Evolutionary conservation across 768 basidiomycete species (phyloP).

Genomic region (Macrolepiota dolichaula): DNA sequence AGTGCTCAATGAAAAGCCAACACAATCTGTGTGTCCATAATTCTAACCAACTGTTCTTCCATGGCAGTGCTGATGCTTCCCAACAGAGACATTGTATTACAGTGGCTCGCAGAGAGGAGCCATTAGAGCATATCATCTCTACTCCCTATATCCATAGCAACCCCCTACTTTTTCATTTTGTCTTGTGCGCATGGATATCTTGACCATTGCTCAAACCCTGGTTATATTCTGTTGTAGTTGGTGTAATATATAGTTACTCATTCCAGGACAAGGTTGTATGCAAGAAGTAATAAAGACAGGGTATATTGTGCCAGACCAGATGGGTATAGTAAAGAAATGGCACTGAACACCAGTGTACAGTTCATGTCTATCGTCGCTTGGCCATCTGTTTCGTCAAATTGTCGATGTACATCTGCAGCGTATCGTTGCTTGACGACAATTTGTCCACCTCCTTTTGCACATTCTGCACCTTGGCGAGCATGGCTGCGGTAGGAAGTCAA

Average conservation of each 20-base stretch:
- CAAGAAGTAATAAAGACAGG: not conserved
- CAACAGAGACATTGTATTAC: constrained; percentile 75
- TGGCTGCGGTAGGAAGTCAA: constrained; percentile 36
- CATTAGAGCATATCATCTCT: constrained; percentile 40
- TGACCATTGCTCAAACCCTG: not conserved
- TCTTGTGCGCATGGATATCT: not conserved
- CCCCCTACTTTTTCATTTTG: not conserved
- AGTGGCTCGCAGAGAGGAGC: constrained; percentile 80
- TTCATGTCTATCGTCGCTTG: constrained; percentile 49
- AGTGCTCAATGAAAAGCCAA: constrained; percentile 97
- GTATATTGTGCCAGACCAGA: not conserved
- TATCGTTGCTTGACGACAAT: constrained; percentile 74
- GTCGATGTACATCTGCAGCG: constrained; percentile 86
- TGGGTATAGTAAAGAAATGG: not conserved
- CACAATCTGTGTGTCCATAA: constrained; percentile 72
- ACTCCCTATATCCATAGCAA: not conserved
- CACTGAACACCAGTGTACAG: not conserved
- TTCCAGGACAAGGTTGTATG: not conserved
- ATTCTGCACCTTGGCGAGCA: constrained; percentile 61
- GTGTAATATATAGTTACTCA: not conserved
- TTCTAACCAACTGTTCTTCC: not conserved
- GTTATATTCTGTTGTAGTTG: not conserved
- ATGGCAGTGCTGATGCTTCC: not conserved
- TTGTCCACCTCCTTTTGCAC: constrained; percentile 82
- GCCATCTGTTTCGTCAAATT: constrained; percentile 88